phyloP scores from a whole-genome alignment of 1,284 basidiomycete genomes.

The Phaffia rhodozyma region DNA sequence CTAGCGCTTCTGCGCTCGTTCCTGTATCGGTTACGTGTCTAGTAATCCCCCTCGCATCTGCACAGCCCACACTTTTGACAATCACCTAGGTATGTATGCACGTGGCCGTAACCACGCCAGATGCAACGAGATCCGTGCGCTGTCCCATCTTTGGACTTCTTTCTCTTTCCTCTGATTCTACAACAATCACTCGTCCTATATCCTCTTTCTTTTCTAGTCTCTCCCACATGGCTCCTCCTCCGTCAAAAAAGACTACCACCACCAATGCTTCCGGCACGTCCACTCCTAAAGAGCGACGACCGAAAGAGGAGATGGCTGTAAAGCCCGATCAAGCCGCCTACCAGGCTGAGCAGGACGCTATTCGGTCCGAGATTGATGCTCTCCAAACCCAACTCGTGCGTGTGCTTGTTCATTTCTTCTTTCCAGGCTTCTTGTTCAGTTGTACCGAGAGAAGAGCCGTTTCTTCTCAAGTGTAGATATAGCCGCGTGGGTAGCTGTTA shows the following conservation, averaged over 20 bases:
- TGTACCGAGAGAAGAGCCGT: not conserved
- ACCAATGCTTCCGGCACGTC: slow-evolving; percentile 2
- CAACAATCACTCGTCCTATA: not conserved
- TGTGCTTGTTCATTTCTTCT: slow-evolving; percentile 20
- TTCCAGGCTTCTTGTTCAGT: not conserved
- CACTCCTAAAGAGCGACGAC: not conserved
- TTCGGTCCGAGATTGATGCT: slow-evolving; percentile 71
- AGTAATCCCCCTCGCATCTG: too few species aligned
- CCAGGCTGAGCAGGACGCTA: slow-evolving; percentile 67
- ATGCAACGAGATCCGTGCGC: too few species aligned
- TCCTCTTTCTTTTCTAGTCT: not conserved
- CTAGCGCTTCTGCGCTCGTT: too few species aligned
- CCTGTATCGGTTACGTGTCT: too few species aligned
- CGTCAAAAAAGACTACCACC: not conserved
- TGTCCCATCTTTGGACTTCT: not conserved
- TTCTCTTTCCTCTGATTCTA: not conserved
- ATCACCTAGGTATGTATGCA: too few species aligned
- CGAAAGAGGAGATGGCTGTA: slow-evolving; percentile 33
- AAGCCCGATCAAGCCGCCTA: slow-evolving; percentile 70
- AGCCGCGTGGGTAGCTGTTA: not conserved
- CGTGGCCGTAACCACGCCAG: too few species aligned
- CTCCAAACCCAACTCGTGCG: slow-evolving; percentile 67
- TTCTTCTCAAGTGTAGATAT: not conserved
- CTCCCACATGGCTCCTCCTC: slow-evolving; percentile 15
- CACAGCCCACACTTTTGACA: too few species aligned